Conservation (phyloP, 2,329 filamentous ascomycete species). For the Aphanoascus verrucosus region DNA sequence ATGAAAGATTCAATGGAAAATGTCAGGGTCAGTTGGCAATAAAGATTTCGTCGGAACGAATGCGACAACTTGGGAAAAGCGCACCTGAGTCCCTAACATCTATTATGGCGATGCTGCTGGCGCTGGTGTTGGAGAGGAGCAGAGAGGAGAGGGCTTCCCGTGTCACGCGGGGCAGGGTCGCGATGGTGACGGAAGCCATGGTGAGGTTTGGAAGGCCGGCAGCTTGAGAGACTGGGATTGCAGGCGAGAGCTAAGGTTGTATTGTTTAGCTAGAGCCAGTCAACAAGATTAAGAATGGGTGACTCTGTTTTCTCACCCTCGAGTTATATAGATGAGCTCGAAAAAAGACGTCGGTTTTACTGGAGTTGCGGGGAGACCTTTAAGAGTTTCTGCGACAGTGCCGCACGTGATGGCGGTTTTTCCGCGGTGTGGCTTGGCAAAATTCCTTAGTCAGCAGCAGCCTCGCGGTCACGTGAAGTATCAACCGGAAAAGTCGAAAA, state of each 20-base stretch:
- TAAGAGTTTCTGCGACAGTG: too few species aligned
- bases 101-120: slow-evolving; percentile 56
- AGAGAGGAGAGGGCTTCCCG: slow-evolving; percentile 57
- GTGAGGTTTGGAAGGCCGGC: too few species aligned
- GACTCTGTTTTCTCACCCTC: too few species aligned
- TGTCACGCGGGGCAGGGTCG: slow-evolving; percentile 55
- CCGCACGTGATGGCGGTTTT: too few species aligned
- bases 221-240: not conserved
- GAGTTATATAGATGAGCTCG: too few species aligned
- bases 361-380: too few species aligned
- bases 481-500: not conserved
- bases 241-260: not conserved
- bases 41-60: not conserved
- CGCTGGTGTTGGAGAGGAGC: slow-evolving; percentile 44
- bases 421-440: too few species aligned
- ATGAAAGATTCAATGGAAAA: not conserved
- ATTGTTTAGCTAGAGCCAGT: not conserved
- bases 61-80: slow-evolving; percentile 14
- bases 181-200: slow-evolving; percentile 50
- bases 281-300: not conserved
- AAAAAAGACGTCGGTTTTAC: too few species aligned
- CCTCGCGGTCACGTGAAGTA: not conserved
- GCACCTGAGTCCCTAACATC: slow-evolving; percentile 79
- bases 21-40: not conserved
- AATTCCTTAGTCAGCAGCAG: too few species aligned